These are phyloP conservation scores for Condylostoma magnum DNA, from an alignment of 169 alveolate species.

Conservation along the genomic window DNA sequence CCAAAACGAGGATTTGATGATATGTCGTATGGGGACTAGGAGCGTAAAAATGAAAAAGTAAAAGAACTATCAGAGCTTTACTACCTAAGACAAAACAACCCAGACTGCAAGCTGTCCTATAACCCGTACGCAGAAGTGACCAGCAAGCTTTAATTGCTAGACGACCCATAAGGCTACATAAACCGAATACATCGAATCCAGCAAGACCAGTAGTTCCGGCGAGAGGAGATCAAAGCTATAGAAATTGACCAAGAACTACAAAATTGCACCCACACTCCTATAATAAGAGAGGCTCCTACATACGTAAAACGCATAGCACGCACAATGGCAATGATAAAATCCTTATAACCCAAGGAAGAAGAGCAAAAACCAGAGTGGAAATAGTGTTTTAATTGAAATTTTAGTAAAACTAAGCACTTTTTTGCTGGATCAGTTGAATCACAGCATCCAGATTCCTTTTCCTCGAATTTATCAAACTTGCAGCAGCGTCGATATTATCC, in stretches of 20 bases:
- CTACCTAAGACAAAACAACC: constrained; percentile 3
- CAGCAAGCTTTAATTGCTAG: not conserved
- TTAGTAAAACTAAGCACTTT: not conserved
- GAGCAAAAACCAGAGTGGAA: no score
- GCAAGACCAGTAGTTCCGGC: not conserved
- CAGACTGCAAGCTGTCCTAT: no score
- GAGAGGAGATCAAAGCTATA: not conserved
- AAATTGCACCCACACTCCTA: constrained; percentile 19
- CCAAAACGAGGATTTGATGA: constrained; percentile 3
- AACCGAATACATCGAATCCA: not conserved
- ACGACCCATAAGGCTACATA: constrained; percentile 2
- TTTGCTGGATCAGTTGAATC: not conserved
- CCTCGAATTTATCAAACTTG: not conserved
- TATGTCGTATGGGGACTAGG: constrained; percentile 9
- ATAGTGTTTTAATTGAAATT: not conserved
- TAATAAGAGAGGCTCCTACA: constrained; percentile 16
- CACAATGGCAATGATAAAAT: constrained; percentile 28
- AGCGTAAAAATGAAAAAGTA: not conserved
- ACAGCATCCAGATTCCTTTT: constrained; percentile 3
- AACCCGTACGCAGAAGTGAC: not conserved
- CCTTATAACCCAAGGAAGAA: no score
- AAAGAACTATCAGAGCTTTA: no score
- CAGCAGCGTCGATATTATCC: constrained; percentile 50
- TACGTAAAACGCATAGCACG: constrained; percentile 31
- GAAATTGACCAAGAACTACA: not conserved